These are phyloP conservation scores for Fonsecaea pedrosoi DNA, from an alignment of 2,329 filamentous ascomycete genomes.

Conservation along the genomic window DNA sequence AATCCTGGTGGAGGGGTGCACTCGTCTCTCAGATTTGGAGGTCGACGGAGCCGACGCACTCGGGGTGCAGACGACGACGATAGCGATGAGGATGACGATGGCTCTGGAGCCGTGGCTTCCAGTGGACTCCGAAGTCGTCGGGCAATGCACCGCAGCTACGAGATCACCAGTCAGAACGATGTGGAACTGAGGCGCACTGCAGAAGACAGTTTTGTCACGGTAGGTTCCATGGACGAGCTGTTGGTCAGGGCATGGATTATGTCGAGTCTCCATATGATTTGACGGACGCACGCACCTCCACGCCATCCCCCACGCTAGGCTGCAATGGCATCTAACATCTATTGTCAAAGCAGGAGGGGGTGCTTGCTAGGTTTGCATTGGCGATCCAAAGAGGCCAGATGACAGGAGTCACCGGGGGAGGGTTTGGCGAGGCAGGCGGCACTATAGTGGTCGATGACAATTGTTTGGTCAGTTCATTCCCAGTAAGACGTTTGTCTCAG, in stretches of 20 bases:
- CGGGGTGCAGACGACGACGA: constrained; percentile 27
- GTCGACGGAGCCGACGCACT: constrained; percentile 38
- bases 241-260: constrained; percentile 39
- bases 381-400: constrained; percentile 50
- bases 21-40: constrained; percentile 41
- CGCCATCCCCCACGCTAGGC: constrained; percentile 3
- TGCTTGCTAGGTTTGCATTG: constrained; percentile 54
- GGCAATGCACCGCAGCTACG: constrained; percentile 65
- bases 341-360: constrained; percentile 50
- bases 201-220: constrained; percentile 64
- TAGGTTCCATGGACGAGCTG: constrained; percentile 47
- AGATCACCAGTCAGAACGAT: constrained; percentile 69
- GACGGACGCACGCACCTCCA: constrained; percentile 6
- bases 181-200: constrained; percentile 64
- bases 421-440: constrained; percentile 43
- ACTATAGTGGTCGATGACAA: constrained; percentile 54
- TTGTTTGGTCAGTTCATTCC: constrained; percentile 46
- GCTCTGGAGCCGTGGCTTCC: neutral
- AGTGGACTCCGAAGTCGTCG: constrained; percentile 62
- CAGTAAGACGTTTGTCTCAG: neutral
- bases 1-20: constrained; percentile 53
- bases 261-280: constrained; percentile 35
- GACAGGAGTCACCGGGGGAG: constrained; percentile 40
- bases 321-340: constrained; percentile 32
- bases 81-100: constrained; percentile 24